These are phyloP conservation scores for Xerocomellus amylosporus DNA, from an alignment of 768 basidiomycete genomes.

Conservation along the genomic window DNA sequence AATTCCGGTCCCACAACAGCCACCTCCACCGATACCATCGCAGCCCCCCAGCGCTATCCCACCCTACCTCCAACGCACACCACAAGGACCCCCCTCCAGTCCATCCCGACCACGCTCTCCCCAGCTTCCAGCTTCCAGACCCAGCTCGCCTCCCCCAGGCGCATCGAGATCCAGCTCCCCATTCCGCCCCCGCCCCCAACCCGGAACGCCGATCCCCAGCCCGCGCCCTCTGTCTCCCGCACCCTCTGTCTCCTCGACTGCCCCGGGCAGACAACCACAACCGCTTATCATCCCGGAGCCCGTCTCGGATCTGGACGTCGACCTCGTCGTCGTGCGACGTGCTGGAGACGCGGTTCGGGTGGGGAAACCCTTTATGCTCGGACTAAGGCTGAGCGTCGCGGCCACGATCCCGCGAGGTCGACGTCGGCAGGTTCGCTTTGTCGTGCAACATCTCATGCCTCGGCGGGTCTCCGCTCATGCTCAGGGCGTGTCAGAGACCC, in stretches of 20 bases:
- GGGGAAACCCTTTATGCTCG: constrained; percentile 59
- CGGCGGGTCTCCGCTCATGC: constrained; percentile 27
- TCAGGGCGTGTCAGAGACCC: constrained; percentile 9
- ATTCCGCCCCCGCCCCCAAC: constrained; percentile 34
- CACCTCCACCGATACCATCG: constrained; percentile 22
- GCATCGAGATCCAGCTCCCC: constrained; percentile 46
- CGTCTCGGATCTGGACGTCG: constrained; percentile 49
- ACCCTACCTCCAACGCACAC: constrained; percentile 64
- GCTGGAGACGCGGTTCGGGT: constrained; percentile 44
- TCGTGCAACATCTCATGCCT: constrained; percentile 63
- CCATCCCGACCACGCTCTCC: constrained; percentile 61
- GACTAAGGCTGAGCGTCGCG: constrained; percentile 52
- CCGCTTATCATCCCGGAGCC: constrained; percentile 23
- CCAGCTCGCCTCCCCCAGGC: constrained; percentile 52
- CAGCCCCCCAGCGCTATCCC: constrained; percentile 73
- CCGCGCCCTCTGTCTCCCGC: constrained; percentile 34
- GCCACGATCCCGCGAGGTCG: constrained; percentile 37
- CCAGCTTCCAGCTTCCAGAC: constrained; percentile 48
- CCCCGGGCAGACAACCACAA: constrained; percentile 11
- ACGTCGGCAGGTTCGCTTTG: constrained; percentile 48
- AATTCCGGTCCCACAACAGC: constrained; percentile 53
- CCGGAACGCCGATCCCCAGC: constrained; percentile 24
- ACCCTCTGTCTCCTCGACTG: constrained; percentile 19
- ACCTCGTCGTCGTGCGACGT: constrained; percentile 52
- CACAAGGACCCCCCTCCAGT: constrained; percentile 34